Conservation (phyloP, 192 early-diverging fungal genomes). For the Dimargaris xerosporica region DNA sequence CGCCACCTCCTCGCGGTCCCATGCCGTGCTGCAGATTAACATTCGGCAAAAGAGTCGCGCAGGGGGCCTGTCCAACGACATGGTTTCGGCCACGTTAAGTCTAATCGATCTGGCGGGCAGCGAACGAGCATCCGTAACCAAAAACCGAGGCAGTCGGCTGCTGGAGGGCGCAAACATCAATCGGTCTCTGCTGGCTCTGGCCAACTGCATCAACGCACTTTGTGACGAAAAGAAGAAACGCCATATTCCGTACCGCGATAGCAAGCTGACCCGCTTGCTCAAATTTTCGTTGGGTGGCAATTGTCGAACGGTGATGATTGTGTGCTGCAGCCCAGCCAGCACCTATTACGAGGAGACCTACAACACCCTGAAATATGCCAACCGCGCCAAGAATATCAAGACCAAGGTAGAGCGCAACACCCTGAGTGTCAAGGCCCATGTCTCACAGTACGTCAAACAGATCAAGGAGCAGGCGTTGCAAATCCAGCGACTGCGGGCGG, state of each 20-base stretch:
- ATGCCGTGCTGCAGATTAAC: conserved; percentile 62
- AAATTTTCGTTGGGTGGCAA: conserved; percentile 68
- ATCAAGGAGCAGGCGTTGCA: conserved; percentile 44
- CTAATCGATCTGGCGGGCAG: conserved; percentile 66
- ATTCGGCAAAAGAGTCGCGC: conserved; percentile 21
- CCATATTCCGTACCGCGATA: conserved; percentile 62
- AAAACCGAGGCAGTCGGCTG: conserved; percentile 45
- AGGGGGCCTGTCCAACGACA: conserved; percentile 27
- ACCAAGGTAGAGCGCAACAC: conserved; percentile 47
- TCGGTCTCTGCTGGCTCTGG: conserved; percentile 51
- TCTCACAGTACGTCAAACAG: conserved; percentile 42
- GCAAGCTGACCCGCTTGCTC: conserved; percentile 52
- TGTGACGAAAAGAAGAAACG: conserved; percentile 31
- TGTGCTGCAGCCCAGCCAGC: conserved; percentile 48
- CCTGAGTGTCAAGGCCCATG: conserved; percentile 35
- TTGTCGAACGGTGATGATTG: conserved; percentile 68
- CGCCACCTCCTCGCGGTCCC: conserved; percentile 51
- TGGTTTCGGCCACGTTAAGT: conserved; percentile 39
- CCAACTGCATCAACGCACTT: conserved; percentile 64
- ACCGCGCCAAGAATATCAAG: conserved; percentile 50
- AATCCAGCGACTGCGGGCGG: conserved; percentile 34
- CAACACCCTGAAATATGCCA: conserved; percentile 66
- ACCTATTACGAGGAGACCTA: conserved; percentile 57
- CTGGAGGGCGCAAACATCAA: conserved; percentile 72
- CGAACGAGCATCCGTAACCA: conserved; percentile 47